These are phyloP conservation scores for Melampsora americana DNA, from an alignment of 1,284 basidiomycete species.

Conservation along the genomic window DNA sequence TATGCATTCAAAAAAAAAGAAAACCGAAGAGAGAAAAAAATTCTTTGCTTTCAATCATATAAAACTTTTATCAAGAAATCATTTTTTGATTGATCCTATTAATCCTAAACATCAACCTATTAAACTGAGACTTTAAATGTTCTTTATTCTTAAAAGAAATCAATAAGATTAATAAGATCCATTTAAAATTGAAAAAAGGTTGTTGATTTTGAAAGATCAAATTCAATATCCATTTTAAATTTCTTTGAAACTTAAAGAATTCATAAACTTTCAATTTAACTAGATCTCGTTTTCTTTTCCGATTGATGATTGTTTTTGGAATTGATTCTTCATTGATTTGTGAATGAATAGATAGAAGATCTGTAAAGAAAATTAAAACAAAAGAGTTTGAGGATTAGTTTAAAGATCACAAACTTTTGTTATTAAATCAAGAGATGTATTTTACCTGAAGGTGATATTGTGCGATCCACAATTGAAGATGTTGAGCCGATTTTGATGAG, in stretches of 20 bases:
- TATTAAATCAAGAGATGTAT: background rate
- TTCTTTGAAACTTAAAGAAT: too few species aligned
- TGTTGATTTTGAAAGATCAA: background rate
- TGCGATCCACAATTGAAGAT: background rate
- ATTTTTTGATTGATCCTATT: too few species aligned
- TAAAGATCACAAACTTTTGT: too few species aligned
- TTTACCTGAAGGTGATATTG: background rate
- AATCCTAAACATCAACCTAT: too few species aligned
- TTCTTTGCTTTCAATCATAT: too few species aligned
- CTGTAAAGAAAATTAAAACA: background rate
- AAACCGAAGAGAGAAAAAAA: too few species aligned
- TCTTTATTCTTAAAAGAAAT: background rate
- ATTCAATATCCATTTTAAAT: background rate
- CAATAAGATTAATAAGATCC: background rate
- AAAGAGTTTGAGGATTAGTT: too few species aligned
- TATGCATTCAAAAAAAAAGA: too few species aligned
- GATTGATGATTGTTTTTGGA: background rate
- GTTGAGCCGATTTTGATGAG: background rate
- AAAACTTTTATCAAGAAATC: too few species aligned
- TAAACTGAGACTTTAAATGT: too few species aligned
- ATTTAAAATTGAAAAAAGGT: background rate
- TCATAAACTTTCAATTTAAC: background rate
- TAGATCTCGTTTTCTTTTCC: background rate
- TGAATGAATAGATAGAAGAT: background rate
- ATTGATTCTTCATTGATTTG: background rate